Percentiles rank a stretch among this genome's conserved stretches.
Conservation (phyloP, 352 stramenopile species). For the Globisporangium yorkense region DNA sequence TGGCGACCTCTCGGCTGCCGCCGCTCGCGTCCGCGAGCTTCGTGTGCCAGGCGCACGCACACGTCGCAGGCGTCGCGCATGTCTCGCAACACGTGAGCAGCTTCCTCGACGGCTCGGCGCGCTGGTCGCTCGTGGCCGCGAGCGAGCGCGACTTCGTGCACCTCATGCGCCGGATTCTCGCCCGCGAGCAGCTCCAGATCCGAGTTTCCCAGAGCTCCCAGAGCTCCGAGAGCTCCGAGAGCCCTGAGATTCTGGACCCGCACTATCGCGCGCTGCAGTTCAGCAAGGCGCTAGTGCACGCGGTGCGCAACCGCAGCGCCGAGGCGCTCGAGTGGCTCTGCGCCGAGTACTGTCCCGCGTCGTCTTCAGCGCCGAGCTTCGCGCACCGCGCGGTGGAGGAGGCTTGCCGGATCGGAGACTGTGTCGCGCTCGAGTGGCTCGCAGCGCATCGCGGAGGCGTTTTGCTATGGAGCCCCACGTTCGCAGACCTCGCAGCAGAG, state of each 20-base stretch:
- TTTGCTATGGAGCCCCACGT: slow-evolving; percentile 1
- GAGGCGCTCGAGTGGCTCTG: not conserved
- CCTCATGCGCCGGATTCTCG: not conserved
- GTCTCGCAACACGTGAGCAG: not conserved
- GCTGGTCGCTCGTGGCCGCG: not conserved
- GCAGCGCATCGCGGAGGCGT: not conserved
- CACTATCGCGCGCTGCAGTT: not conserved
- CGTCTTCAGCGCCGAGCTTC: not conserved
- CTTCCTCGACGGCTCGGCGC: not conserved
- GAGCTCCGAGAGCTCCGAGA: not conserved
- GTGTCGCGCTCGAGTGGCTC: not conserved
- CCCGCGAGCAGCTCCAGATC: not conserved
- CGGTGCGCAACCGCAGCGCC: not conserved
- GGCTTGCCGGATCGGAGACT: not conserved
- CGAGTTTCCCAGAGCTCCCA: not conserved
- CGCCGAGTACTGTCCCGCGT: not conserved
- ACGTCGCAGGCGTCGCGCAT: not conserved
- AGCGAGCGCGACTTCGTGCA: not conserved
- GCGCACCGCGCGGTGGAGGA: not conserved
- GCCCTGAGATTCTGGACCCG: not conserved
- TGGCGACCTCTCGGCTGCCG: not conserved
- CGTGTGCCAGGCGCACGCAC: not conserved
- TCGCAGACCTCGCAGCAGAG: not conserved
- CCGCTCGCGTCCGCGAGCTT: not conserved
- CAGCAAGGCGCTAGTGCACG: not conserved